These are phyloP conservation scores for Aspergillus nanangensis DNA, from an alignment of 495 filamentous ascomycete genomes.

Conservation along the genomic window DNA sequence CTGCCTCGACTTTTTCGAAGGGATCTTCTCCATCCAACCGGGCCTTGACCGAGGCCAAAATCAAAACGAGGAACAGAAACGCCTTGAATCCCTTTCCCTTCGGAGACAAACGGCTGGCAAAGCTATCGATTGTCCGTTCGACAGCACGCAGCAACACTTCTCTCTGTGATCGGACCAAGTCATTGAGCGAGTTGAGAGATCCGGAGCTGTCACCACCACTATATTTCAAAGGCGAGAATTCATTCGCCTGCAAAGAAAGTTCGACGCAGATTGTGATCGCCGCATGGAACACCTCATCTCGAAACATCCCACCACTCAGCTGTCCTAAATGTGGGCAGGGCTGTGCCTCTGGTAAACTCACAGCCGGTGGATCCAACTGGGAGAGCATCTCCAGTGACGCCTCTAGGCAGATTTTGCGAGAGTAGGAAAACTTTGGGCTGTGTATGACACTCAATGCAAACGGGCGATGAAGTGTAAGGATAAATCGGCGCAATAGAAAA, in stretches of 20 bases:
- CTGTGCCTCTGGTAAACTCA: conserved; percentile 8
- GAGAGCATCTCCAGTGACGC: conserved; percentile 46
- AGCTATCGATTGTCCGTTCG: conserved; percentile 27
- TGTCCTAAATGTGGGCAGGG: conserved; percentile 29
- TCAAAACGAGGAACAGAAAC: conserved; percentile 31
- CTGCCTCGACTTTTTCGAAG: conserved; percentile 19
- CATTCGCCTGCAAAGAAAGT: conserved; percentile 28
- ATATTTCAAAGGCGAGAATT: conserved; percentile 10
- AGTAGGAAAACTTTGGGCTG: conserved; percentile 52
- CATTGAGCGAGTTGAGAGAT: conserved; percentile 21
- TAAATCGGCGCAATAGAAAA: conserved; percentile 46
- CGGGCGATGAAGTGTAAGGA: conserved; percentile 49
- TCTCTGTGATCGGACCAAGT: conserved; percentile 35
- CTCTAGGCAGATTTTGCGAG: conserved; percentile 51
- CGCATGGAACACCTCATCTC: conserved; percentile 36
- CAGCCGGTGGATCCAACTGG: conserved; percentile 26
- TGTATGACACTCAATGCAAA: conserved; percentile 45
- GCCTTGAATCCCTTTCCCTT: conserved; percentile 32
- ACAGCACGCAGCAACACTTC: conserved; percentile 31
- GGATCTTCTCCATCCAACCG: conserved; percentile 35
- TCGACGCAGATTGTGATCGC: conserved; percentile 35
- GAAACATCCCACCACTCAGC: conserved; percentile 32
- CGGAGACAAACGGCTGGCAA: conserved; percentile 23
- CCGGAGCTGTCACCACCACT: conserved; percentile 4
- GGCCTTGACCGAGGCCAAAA: conserved; percentile 30